These are phyloP conservation scores for Inonotus hispidus DNA, from an alignment of 1,284 basidiomycete genomes.

Conservation along the genomic window DNA sequence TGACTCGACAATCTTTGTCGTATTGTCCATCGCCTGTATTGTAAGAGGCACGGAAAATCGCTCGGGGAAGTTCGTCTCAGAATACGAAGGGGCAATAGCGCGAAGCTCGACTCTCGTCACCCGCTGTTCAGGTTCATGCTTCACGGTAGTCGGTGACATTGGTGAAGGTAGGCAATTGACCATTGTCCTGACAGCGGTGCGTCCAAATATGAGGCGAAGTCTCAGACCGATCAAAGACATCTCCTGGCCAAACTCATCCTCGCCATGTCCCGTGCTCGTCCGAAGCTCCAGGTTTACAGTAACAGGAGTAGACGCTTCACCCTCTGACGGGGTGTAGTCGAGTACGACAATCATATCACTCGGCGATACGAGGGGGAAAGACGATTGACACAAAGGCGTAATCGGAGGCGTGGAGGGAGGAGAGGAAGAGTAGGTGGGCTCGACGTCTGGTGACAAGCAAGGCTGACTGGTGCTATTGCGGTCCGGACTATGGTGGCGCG, in stretches of 20 bases:
- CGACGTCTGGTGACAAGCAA: background rate
- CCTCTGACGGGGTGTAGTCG: slow-evolving; percentile 55
- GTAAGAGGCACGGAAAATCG: slow-evolving; percentile 40
- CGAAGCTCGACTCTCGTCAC: slow-evolving; percentile 48
- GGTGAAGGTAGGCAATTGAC: slow-evolving; percentile 30
- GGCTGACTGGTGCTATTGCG: slow-evolving; percentile 10
- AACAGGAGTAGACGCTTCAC: slow-evolving; percentile 51
- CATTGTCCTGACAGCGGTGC: slow-evolving; percentile 52
- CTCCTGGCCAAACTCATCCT: slow-evolving; percentile 33
- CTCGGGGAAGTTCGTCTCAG: slow-evolving; percentile 30
- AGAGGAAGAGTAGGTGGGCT: background rate
- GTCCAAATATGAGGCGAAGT: slow-evolving; percentile 63
- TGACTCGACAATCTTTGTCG: slow-evolving; percentile 51
- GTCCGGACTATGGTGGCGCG: background rate
- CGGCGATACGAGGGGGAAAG: slow-evolving; percentile 31
- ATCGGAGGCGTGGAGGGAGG: background rate
- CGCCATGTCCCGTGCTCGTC: slow-evolving; percentile 39
- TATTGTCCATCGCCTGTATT: slow-evolving; percentile 55
- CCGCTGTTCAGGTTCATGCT: background rate
- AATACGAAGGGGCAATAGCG: slow-evolving; percentile 47
- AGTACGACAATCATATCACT: slow-evolving; percentile 54
- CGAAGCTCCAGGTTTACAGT: slow-evolving; percentile 53
- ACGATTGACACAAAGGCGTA: slow-evolving; percentile 5
- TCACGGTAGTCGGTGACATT: background rate
- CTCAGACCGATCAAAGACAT: slow-evolving; percentile 9